A percentile compares a stretch with the other conserved stretches of the same genome.
These are phyloP conservation scores for Cotoneaster glaucophyllus DNA, from an alignment of 306 rosid genomes.

Conservation along the genomic window DNA sequence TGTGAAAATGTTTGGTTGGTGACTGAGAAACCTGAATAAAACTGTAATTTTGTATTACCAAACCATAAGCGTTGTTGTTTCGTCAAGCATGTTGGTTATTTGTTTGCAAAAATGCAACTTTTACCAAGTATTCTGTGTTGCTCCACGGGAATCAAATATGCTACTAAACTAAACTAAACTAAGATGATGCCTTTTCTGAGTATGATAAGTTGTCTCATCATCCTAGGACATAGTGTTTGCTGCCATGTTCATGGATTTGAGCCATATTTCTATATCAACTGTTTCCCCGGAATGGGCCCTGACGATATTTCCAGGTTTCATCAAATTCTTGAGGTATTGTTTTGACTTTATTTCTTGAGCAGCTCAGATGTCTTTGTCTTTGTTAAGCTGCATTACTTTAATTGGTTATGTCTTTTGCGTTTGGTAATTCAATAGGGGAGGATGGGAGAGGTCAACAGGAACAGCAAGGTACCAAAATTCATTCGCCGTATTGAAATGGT, in stretches of 20 bases:
- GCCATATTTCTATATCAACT: conserved; percentile 83
- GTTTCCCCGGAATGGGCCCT: conserved; percentile 91
- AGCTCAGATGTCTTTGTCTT: conserved; percentile 1
- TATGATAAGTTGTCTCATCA: conserved; percentile 8
- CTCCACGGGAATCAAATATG: background rate
- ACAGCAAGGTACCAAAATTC: conserved; percentile 55
- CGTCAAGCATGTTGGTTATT: background rate
- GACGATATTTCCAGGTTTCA: conserved; percentile 77
- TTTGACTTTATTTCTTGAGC: conserved; percentile 12
- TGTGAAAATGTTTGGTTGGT: background rate
- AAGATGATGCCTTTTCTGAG: background rate
- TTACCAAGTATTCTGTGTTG: background rate
- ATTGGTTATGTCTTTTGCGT: conserved; percentile 13
- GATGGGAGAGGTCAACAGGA: conserved; percentile 87
- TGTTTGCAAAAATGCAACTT: background rate
- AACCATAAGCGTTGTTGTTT: background rate
- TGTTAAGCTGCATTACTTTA: background rate
- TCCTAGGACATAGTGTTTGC: conserved; percentile 85
- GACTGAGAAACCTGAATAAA: background rate
- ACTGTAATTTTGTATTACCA: background rate
- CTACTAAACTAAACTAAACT: background rate
- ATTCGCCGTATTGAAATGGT: conserved; percentile 74
- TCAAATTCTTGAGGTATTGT: conserved; percentile 75
- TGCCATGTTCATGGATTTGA: conserved; percentile 94
- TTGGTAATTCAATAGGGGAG: conserved; percentile 45